phyloP scores from a whole-genome alignment of 2,329 filamentous ascomycete species.

The Alternaria tenuissima region DNA sequence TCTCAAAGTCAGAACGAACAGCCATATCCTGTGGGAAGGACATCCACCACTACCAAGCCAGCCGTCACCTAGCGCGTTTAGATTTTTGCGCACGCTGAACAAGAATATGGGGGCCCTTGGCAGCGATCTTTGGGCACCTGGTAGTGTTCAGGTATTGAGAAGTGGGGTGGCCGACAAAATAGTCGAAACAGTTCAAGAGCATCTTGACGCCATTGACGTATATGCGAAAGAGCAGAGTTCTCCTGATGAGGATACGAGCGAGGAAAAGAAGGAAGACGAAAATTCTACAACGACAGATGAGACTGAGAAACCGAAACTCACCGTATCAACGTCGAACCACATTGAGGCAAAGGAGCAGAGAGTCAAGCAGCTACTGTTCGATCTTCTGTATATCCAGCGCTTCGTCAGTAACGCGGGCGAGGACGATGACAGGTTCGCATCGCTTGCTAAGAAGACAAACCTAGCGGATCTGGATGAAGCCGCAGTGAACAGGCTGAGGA shows the following conservation, averaged over 20 bases:
- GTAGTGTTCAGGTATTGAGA: slow-evolving; percentile 71
- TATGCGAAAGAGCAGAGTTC: slow-evolving; percentile 12
- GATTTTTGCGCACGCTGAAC: slow-evolving; percentile 72
- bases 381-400: slow-evolving; percentile 54
- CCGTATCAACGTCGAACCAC: slow-evolving; percentile 16
- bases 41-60: slow-evolving; percentile 77
- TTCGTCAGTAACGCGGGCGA: slow-evolving; percentile 26
- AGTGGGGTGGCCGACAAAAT: slow-evolving; percentile 62
- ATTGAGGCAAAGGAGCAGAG: slow-evolving; percentile 32
- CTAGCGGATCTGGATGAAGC: slow-evolving; percentile 59
- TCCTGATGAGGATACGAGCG: slow-evolving; percentile 12
- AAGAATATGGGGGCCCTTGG: slow-evolving; percentile 74
- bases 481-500: slow-evolving; percentile 64
- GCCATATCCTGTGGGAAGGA: slow-evolving; percentile 81
- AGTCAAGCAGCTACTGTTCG: slow-evolving; percentile 54
- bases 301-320: slow-evolving; percentile 15
- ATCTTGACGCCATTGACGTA: slow-evolving; percentile 43
- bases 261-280: not conserved
- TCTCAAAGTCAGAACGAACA: slow-evolving; percentile 62
- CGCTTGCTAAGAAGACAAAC: slow-evolving; percentile 46
- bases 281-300: slow-evolving; percentile 6
- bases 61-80: slow-evolving; percentile 77
- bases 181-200: slow-evolving; percentile 42
- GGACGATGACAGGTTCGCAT: slow-evolving; percentile 10
- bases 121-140: slow-evolving; percentile 80